Evolutionary conservation across 352 stramenopile genomes (phyloP).

Genomic region (Pythium scleroteichum): DNA sequence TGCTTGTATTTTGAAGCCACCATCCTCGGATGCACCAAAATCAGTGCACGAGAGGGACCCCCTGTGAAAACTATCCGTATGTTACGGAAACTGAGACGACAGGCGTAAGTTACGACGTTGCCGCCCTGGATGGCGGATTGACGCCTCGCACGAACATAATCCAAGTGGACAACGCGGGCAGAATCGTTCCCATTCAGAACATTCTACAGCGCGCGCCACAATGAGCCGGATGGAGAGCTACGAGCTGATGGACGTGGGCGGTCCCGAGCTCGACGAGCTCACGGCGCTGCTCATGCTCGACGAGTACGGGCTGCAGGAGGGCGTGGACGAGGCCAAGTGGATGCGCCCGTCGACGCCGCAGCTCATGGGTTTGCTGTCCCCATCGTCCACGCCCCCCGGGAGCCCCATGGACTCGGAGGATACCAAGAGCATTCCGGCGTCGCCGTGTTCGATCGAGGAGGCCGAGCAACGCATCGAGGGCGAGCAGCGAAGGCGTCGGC

Average conservation of each 20-base stretch:
- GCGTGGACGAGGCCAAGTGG: background rate
- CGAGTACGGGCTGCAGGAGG: background rate
- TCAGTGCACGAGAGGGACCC: too few relatives aligned
- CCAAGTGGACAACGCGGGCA: background rate
- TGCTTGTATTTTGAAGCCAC: too few relatives aligned
- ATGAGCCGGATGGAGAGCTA: background rate
- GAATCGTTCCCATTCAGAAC: background rate
- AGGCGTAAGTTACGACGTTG: background rate
- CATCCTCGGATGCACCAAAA: too few relatives aligned
- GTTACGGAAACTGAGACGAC: background rate
- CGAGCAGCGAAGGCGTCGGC: conserved; percentile 6
- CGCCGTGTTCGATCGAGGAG: conserved; percentile 10
- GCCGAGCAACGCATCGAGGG: background rate
- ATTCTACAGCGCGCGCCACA: background rate
- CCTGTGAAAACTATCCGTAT: too few relatives aligned
- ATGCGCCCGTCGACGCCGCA: background rate
- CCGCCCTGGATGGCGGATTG: background rate
- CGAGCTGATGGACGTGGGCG: background rate
- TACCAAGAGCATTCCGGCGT: conserved; percentile 3
- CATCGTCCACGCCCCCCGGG: background rate
- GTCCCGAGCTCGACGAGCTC: background rate
- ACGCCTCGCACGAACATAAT: background rate
- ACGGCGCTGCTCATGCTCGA: background rate
- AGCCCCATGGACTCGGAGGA: conserved; percentile 1
- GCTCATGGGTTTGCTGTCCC: background rate